phyloP scores from a whole-genome alignment of 352 stramenopile species.

The Elongisporangium senticosum region DNA sequence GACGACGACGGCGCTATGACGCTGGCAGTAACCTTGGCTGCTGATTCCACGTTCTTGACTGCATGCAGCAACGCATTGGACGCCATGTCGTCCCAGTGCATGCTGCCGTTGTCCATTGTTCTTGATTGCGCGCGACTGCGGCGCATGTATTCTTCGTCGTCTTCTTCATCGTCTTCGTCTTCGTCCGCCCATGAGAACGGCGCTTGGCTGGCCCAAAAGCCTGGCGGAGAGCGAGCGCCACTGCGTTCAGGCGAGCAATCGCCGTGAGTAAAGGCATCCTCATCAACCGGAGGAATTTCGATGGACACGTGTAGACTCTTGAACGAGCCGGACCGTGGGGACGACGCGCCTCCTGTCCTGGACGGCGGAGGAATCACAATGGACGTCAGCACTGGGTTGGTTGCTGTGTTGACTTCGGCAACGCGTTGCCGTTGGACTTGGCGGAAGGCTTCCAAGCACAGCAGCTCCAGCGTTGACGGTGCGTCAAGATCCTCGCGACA shows the following conservation, averaged over 20 bases:
- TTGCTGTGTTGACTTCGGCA: conserved; percentile 3
- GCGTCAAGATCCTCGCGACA: conserved; percentile 76
- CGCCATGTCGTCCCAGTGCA: conserved; percentile 58
- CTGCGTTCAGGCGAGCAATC: conserved; percentile 28
- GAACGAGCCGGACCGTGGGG: conserved; percentile 10
- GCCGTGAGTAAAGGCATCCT: conserved; percentile 8
- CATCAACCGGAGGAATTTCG: conserved; percentile 23
- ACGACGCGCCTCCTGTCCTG: conserved; percentile 7
- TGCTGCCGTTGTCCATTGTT: conserved; percentile 7
- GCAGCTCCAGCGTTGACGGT: conserved; percentile 53
- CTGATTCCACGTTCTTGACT: conserved; percentile 18
- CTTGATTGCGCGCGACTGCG: conserved; percentile 7
- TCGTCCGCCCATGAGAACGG: conserved; percentile 59
- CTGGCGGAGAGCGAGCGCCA: conserved; percentile 53
- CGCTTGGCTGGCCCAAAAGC: conserved; percentile 73
- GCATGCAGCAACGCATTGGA: conserved; percentile 44
- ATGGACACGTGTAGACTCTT: conserved; percentile 51
- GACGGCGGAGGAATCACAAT: conserved; percentile 18
- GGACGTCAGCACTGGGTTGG: conserved; percentile 1
- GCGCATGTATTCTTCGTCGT: conserved; percentile 9
- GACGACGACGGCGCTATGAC: background rate
- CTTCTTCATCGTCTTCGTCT: conserved; percentile 40
- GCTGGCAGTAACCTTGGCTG: background rate
- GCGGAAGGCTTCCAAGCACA: conserved; percentile 71
- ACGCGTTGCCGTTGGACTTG: conserved; percentile 32